Percentiles rank a stretch among this genome's conserved stretches.
phyloP scores from a whole-genome alignment of 768 basidiomycete genomes.

The Phanerodontia chrysosporium region DNA sequence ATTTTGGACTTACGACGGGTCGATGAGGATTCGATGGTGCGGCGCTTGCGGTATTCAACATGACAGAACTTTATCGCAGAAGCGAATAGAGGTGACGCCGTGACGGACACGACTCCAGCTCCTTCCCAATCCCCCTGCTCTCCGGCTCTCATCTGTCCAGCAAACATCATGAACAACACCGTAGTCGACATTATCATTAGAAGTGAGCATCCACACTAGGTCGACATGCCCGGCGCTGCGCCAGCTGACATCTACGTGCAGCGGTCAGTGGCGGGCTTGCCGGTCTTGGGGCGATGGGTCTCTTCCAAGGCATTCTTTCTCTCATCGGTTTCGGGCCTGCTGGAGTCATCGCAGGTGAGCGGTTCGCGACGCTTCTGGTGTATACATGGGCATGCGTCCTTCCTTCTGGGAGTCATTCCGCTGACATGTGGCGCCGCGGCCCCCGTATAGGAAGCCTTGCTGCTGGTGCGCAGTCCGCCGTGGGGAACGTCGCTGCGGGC shows the following conservation, averaged over 20 bases:
- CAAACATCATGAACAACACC: too few species aligned
- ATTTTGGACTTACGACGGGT: too few species aligned
- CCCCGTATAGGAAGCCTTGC: slow-evolving; percentile 14
- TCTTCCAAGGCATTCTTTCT: not conserved
- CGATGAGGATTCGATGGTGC: too few species aligned
- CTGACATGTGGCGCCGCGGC: not conserved
- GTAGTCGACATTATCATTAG: too few species aligned
- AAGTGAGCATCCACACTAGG: too few species aligned
- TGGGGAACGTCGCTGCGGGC: slow-evolving; percentile 11
- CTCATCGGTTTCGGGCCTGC: not conserved
- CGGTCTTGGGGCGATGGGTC: not conserved
- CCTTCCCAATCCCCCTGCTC: too few species aligned
- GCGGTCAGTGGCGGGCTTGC: not conserved
- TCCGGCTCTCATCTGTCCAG: too few species aligned
- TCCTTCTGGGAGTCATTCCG: not conserved
- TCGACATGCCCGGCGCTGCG: too few species aligned
- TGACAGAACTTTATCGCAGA: too few species aligned
- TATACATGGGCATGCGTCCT: not conserved
- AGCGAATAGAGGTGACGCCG: too few species aligned
- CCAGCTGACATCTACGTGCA: not conserved
- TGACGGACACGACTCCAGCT: too few species aligned
- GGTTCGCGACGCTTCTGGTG: not conserved
- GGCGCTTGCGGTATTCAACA: too few species aligned
- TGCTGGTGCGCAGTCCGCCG: slow-evolving; percentile 4
- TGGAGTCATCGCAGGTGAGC: not conserved